Evolutionary conservation across 176 grass and related monocot genomes (phyloP), one percentile per base, ranked within the genome.

Genomic region (Lolium rigidum): DNA sequence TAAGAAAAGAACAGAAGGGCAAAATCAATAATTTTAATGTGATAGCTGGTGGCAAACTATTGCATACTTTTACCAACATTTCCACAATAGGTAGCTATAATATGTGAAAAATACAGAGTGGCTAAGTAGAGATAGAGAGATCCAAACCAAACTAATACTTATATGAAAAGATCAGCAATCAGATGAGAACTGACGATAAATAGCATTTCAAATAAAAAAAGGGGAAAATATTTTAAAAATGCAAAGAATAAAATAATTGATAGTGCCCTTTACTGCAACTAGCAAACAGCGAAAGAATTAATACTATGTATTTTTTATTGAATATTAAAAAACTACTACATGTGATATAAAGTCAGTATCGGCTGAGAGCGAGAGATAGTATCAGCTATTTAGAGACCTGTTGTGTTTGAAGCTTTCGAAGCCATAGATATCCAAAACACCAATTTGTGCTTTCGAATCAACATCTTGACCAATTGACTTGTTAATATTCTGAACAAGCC

Each of bases 401-500:
- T 98, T 98, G 21, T 90, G 92, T 88, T 90, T 92, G 82, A 98
- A 98, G 88, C 97, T 95, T 83, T 98, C 97, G 77, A 98, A 98
- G 76, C 97, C 97, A 38, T 98, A 98, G 82, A 98, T 98, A 89
- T 98, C 97, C 90, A 98, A 84, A 77, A 98, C 97, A 86, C 97
- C 97, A 48, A 98, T 98, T 82, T 98, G 97, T 76, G 94, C 84
- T 81, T 92, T 95, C 14, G 97, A 98, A 92, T 92, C 84, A 37
- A 84, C 61, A 89, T 98, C 97, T 88, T 98, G 97, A 70, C 97
- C 97, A 80, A 98, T 93, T 52, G 97, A 98, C 84, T 98, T 98
- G 84, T 98, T 98, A 85, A 98, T 94, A 85, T 94, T 98, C 76
- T 95, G 94, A 21, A 98, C 97, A 76, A 98, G 97, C 97, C 97